A percentile compares a stretch with the other conserved stretches of the same genome.
These are phyloP conservation scores for Saccharomyces paradoxus DNA, from an alignment of 805 yeast genomes.

Conservation along the genomic window DNA sequence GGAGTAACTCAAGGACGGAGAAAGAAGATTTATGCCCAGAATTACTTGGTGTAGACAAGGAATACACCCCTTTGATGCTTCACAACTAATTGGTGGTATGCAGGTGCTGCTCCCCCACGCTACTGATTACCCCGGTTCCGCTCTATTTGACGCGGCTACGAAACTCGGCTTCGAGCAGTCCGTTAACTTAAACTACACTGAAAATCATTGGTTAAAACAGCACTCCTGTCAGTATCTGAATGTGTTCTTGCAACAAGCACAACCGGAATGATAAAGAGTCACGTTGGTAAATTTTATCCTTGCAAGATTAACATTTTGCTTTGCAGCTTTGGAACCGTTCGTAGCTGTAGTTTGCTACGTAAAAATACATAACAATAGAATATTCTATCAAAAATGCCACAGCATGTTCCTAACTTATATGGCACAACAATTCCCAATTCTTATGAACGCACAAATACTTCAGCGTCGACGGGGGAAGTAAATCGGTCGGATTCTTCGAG, in stretches of 20 bases:
- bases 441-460: background rate
- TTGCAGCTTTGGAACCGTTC: background rate
- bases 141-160: background rate
- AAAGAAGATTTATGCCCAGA: background rate
- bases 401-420: background rate
- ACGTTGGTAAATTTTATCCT: background rate
- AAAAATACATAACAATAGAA: background rate
- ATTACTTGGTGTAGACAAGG: background rate
- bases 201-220: background rate
- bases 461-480: background rate
- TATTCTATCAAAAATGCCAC: background rate
- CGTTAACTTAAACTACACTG: background rate
- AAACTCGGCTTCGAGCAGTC: background rate
- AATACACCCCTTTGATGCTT: background rate
- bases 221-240: background rate
- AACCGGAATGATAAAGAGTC: background rate
- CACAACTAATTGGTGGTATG: background rate
- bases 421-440: background rate
- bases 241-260: background rate
- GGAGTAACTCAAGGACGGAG: background rate
- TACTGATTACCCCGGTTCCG: background rate
- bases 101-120: background rate
- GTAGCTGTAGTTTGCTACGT: background rate
- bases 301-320: background rate
- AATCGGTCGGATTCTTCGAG: background rate